These are phyloP conservation scores for Globisporangium orthogonon DNA, from an alignment of 352 stramenopile genomes.

Conservation along the genomic window DNA sequence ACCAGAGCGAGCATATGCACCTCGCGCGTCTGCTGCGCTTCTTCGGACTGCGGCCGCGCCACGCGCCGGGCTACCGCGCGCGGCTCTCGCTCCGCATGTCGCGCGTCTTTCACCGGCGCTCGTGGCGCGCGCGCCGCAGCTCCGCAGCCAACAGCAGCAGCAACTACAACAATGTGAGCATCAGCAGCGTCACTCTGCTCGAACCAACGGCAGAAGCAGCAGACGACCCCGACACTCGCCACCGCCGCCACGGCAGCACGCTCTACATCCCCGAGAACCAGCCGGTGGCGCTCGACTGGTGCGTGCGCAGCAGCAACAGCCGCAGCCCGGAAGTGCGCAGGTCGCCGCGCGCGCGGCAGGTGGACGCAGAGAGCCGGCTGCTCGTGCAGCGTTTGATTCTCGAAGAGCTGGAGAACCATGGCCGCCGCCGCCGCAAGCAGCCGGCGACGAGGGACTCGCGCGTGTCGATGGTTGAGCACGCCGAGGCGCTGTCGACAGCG, in stretches of 20 bases:
- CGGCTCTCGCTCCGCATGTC: slow-evolving; percentile 7
- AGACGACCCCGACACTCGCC: neutral
- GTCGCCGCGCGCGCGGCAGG: neutral
- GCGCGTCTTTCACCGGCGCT: slow-evolving; percentile 8
- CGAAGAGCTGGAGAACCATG: slow-evolving; percentile 10
- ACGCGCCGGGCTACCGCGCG: neutral
- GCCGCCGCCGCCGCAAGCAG: slow-evolving; percentile 1
- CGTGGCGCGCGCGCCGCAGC: neutral
- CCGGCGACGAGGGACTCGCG: neutral
- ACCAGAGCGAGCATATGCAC: slow-evolving; percentile 2
- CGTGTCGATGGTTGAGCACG: slow-evolving; percentile 10
- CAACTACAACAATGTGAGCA: neutral
- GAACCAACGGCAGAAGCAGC: too few species aligned
- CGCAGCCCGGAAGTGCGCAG: slow-evolving; percentile 9
- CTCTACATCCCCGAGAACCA: slow-evolving; percentile 14
- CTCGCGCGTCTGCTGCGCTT: slow-evolving; percentile 13
- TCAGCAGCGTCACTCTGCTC: neutral
- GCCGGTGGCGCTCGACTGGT: slow-evolving; percentile 10
- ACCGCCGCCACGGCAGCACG: neutral
- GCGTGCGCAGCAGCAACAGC: slow-evolving; percentile 2
- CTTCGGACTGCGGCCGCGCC: slow-evolving; percentile 13
- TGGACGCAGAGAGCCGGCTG: slow-evolving; percentile 3
- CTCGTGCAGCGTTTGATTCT: slow-evolving; percentile 12
- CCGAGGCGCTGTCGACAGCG: slow-evolving; percentile 7
- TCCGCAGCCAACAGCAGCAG: neutral